Evolutionary conservation across 192 early-diverging fungal genomes (phyloP).

Genomic region (Gamsiella multidivaricata): DNA sequence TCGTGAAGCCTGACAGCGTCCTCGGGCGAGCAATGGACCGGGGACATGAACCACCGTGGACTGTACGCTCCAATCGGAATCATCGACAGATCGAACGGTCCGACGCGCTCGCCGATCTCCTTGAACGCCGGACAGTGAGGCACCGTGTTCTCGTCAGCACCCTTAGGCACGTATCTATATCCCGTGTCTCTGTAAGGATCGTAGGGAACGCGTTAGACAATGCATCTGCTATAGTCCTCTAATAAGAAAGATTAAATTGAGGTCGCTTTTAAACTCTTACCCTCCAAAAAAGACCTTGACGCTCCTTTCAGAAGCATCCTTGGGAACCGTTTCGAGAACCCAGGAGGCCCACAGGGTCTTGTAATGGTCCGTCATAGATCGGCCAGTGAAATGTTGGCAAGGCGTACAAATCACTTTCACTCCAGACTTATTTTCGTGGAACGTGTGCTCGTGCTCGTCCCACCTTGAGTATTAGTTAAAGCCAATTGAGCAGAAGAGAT

Average conservation of each 20-base stretch:
- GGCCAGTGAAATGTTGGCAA: constrained; percentile 77
- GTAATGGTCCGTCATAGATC: constrained; percentile 73
- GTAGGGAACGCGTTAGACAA: constrained; percentile 19
- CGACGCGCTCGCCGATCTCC: constrained; percentile 80
- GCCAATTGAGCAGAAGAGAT: background rate
- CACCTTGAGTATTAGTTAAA: too few species aligned
- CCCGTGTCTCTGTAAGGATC: constrained; percentile 75
- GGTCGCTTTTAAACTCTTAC: too few species aligned
- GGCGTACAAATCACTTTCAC: constrained; percentile 71
- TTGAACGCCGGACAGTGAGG: constrained; percentile 86
- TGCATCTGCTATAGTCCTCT: too few species aligned
- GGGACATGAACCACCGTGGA: constrained; percentile 78
- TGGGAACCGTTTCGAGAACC: constrained; percentile 61
- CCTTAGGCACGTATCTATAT: constrained; percentile 70
- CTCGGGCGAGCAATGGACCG: constrained; percentile 82
- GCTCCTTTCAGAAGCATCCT: constrained; percentile 38
- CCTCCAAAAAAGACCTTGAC: constrained; percentile 71
- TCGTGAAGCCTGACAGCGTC: constrained; percentile 85
- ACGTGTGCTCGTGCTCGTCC: constrained; percentile 38
- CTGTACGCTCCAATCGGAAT: constrained; percentile 90
- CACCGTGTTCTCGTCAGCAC: constrained; percentile 57
- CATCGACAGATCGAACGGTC: constrained; percentile 77
- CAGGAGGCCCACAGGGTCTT: constrained; percentile 86
- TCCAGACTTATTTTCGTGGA: constrained; percentile 25
- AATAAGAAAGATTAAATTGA: too few species aligned